phyloP scores from a whole-genome alignment of 108 stramenopile species.

The Cyclotella distinguenda region DNA sequence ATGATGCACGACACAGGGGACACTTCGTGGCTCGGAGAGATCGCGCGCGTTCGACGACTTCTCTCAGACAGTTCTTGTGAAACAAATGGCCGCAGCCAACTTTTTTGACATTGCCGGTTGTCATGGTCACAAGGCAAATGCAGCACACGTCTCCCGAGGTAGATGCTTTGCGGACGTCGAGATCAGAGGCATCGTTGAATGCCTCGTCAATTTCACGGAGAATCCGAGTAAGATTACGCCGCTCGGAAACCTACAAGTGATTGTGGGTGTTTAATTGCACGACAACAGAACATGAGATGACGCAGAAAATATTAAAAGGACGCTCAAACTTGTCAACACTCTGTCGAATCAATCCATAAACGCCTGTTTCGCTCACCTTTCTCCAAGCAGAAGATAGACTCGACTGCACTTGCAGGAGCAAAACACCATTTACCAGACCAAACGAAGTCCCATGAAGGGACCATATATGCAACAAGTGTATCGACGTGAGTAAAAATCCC shows the following conservation, averaged over 20 bases:
- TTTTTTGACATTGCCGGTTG: slow-evolving; percentile 64
- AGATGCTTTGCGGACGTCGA: slow-evolving; percentile 64
- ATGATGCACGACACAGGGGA: slow-evolving; percentile 68
- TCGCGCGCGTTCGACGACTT: slow-evolving; percentile 75
- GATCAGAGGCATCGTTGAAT: slow-evolving; percentile 67
- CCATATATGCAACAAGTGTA: slow-evolving; percentile 79
- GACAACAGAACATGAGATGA: no score
- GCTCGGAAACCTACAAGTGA: slow-evolving; percentile 44
- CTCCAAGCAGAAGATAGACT: slow-evolving; percentile 54
- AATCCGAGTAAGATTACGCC: slow-evolving; percentile 64
- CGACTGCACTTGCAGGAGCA: slow-evolving; percentile 74
- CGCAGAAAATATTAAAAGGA: no score
- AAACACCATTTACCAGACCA: slow-evolving; percentile 67
- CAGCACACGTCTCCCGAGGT: slow-evolving; percentile 78
- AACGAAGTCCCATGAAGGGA: slow-evolving; percentile 62
- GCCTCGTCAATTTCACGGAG: slow-evolving; percentile 51
- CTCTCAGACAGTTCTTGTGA: slow-evolving; percentile 74
- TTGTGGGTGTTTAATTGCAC: no score
- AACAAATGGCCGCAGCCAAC: slow-evolving; percentile 75
- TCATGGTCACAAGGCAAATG: slow-evolving; percentile 74
- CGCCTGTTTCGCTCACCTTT: no score
- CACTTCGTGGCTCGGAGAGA: slow-evolving; percentile 64
- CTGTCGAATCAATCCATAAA: no score
- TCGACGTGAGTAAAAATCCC: slow-evolving; percentile 47
- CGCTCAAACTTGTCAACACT: no score